Conservation (phyloP, 139 green algal genomes). For the Raphidocelis subcapitata region DNA sequence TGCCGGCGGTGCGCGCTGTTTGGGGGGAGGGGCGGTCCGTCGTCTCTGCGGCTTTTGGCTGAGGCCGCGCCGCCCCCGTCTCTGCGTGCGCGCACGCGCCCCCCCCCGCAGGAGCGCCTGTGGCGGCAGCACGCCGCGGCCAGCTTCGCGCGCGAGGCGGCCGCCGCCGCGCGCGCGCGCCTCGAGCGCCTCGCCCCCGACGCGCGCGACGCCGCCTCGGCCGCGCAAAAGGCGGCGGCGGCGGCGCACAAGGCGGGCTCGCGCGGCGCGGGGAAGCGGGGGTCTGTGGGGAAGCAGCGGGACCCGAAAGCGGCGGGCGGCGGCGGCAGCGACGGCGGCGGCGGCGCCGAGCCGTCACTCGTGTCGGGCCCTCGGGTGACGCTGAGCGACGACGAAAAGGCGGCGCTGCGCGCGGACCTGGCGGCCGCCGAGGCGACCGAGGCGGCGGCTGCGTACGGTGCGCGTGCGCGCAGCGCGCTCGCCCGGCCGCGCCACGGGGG, state of each 20-base stretch:
- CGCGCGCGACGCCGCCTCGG: neutral
- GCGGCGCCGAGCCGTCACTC: neutral
- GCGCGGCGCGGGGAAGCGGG: neutral
- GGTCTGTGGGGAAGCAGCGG: neutral
- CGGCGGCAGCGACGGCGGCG: neutral
- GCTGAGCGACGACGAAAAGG: neutral
- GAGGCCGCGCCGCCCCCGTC: too few relatives aligned
- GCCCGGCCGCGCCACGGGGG: too few relatives aligned
- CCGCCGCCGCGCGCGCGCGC: conserved; percentile 11
- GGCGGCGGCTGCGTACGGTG: neutral
- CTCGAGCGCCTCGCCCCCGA: conserved; percentile 1
- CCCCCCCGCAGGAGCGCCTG: conserved; percentile 46
- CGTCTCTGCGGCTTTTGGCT: too few relatives aligned
- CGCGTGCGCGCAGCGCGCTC: neutral
- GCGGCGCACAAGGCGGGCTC: conserved; percentile 2
- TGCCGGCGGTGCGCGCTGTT: too few relatives aligned
- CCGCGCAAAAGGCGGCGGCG: conserved; percentile 5
- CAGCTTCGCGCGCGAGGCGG: conserved; percentile 38
- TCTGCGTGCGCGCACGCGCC: neutral
- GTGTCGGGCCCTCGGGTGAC: neutral
- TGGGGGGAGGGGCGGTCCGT: too few relatives aligned
- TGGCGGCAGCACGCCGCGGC: conserved; percentile 54
- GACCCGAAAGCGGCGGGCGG: neutral
- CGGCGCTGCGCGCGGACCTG: neutral
- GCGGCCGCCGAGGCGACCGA: neutral